A percentile compares a stretch with the other conserved stretches of the same genome.
phyloP scores from a whole-genome alignment of 352 stramenopile genomes.

The Globisporangium viniferum region DNA sequence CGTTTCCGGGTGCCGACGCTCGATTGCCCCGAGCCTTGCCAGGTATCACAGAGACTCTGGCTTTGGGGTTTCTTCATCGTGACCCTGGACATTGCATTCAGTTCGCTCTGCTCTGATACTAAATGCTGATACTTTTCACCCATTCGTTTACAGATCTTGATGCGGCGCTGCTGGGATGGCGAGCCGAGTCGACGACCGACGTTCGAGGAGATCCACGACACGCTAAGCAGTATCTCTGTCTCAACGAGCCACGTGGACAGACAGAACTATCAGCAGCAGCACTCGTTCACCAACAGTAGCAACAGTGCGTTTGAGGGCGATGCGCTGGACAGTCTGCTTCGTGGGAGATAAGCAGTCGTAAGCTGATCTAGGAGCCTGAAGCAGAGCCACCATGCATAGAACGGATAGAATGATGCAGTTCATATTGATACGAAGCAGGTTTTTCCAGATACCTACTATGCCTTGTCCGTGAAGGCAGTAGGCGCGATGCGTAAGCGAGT shows the following conservation, averaged over 20 bases:
- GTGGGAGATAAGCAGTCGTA: slow-evolving; percentile 22
- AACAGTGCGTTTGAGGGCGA: slow-evolving; percentile 36
- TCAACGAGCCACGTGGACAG: slow-evolving; percentile 28
- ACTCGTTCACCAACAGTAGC: slow-evolving; percentile 16
- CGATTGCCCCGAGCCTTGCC: slow-evolving; percentile 57
- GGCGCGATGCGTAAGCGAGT: not conserved
- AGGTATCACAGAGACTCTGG: slow-evolving; percentile 21
- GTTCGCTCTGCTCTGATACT: not conserved
- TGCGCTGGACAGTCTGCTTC: slow-evolving; percentile 54
- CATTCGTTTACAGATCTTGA: slow-evolving; percentile 36
- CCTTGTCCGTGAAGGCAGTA: not conserved
- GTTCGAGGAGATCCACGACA: slow-evolving; percentile 59
- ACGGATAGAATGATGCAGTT: not conserved
- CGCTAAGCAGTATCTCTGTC: slow-evolving; percentile 32
- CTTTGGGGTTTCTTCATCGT: not conserved
- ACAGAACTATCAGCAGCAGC: slow-evolving; percentile 13
- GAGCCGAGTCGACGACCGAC: slow-evolving; percentile 47
- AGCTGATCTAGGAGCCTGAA: not conserved
- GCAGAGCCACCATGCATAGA: not conserved
- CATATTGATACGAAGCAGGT: not conserved
- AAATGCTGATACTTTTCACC: not conserved
- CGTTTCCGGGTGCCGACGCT: slow-evolving; percentile 73
- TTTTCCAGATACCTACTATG: not conserved
- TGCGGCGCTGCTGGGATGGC: slow-evolving; percentile 64
- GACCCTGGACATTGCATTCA: too few relatives aligned